Evolutionary conservation across 768 basidiomycete species (phyloP).

Genomic region (Plicaturopsis crispa): DNA sequence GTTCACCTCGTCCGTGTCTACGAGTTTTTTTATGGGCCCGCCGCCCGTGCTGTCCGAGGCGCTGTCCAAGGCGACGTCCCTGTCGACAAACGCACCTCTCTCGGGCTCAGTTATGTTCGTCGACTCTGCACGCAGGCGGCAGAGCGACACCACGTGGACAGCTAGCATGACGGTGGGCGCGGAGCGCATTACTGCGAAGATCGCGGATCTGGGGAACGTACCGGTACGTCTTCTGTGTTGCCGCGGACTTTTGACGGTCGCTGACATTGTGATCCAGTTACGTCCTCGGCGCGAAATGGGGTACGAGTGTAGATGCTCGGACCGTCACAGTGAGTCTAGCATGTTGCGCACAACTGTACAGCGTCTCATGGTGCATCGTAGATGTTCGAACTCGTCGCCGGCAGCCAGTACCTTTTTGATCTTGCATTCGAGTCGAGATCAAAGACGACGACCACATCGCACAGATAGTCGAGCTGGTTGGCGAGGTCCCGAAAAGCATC

Average conservation of each 20-base stretch:
- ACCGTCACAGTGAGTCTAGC: conserved; percentile 89
- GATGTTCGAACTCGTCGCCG: conserved; percentile 93
- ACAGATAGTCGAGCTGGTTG: conserved; percentile 43
- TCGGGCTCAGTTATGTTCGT: conserved; percentile 25
- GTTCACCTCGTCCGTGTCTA: conserved; percentile 18
- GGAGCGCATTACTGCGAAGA: conserved; percentile 83
- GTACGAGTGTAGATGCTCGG: conserved; percentile 94
- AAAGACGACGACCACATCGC: conserved; percentile 68
- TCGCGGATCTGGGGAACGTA: conserved; percentile 97
- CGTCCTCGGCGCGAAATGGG: conserved; percentile 93
- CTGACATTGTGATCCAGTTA: conserved; percentile 36
- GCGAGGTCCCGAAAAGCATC: conserved; percentile 32
- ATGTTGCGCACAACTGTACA: neutral
- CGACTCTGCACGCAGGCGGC: conserved; percentile 20
- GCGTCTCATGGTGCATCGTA: conserved; percentile 18
- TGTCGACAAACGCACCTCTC: conserved; percentile 19
- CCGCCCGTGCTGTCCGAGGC: conserved; percentile 16
- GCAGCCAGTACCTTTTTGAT: conserved; percentile 97
- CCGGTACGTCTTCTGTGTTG: conserved; percentile 16
- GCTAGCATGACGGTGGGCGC: conserved; percentile 24
- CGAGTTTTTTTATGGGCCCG: conserved; percentile 14
- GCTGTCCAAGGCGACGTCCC: conserved; percentile 7
- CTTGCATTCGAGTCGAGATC: conserved; percentile 89
- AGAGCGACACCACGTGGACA: conserved; percentile 13
- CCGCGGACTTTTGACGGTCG: neutral